phyloP scores from a whole-genome alignment of 306 rosid genomes.

The Castanea mollissima region DNA sequence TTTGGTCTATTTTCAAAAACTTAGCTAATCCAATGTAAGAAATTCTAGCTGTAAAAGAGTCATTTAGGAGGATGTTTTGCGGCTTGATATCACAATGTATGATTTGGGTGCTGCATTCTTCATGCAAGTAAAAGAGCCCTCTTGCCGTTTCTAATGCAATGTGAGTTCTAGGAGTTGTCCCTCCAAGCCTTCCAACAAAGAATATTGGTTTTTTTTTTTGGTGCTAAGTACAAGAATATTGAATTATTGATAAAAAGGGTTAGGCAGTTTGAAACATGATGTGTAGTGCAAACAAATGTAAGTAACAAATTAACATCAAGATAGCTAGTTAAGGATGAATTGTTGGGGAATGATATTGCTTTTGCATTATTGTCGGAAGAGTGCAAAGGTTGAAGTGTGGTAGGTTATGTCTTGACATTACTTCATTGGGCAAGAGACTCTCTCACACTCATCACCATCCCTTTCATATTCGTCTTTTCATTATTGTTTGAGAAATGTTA shows the following conservation, averaged over 20 bases:
- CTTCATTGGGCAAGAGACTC: not conserved
- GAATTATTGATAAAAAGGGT: no score
- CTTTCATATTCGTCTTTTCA: no score
- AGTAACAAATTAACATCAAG: not conserved
- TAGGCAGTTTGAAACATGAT: not conserved
- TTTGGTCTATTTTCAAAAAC: slow-evolving; percentile 26
- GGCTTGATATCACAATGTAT: slow-evolving; percentile 41
- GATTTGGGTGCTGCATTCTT: slow-evolving; percentile 34
- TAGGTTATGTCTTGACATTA: not conserved
- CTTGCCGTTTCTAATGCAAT: slow-evolving; percentile 31
- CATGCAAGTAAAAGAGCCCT: slow-evolving; percentile 29
- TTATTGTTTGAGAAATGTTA: no score
- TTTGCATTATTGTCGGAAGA: not conserved
- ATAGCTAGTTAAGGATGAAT: not conserved
- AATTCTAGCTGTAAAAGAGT: slow-evolving; percentile 20
- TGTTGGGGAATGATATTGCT: not conserved
- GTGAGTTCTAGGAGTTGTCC: not conserved
- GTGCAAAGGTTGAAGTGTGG: not conserved
- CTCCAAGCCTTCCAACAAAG: no score
- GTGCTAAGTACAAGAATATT: no score
- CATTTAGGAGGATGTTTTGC: slow-evolving; percentile 42
- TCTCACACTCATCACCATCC: no score
- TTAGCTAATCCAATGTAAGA: slow-evolving; percentile 38
- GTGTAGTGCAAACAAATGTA: not conserved
- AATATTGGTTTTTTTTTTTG: no score